Base-by-base conservation (phyloP, 129 eudicot species). In the Centrapalus pauciflorus region DNA sequence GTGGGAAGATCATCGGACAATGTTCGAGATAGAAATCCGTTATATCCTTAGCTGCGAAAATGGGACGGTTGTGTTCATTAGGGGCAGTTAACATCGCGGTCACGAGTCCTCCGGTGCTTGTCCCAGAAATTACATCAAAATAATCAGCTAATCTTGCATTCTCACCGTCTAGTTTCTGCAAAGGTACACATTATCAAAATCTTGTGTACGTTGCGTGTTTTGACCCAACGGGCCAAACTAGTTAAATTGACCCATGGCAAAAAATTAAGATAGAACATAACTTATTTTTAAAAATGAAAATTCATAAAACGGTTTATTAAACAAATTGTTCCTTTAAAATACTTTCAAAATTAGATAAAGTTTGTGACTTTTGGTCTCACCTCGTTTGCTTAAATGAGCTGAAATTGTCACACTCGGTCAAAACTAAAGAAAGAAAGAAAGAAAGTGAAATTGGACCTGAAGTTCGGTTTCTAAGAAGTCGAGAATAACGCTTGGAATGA, bases 121-220 rank as follows among this genome's bases (percentile, higher is more conserved):
- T 86, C 28, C 67, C 79, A 32, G 67, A 56, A 5, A 75, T 29
- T 24, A 56, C 67, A 5, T 75, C 73, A 25, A 64, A 65, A 27
- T 75, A 65, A 75, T 75, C 67, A 5, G 94, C 94, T 17, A 86
- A 64, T 27, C 89, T 76, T 10, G 89, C 89, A 37, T 78, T 80
- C 48, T 83, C 73, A 0, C 94, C 94, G 9, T 86, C 94, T 21
- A 86, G 23, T 64, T 82, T 76, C 88, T 82, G 34, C 38, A 27
- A 33, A 48, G 2, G 16, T 11, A 5, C n/a, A n/a, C n/a, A n/a
- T n/a, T 33, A 4, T n/a, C 33, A 24, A 59, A 43, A 35, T 16
- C 1, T 2, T 55, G 28, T 16, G 32, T 48, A n/a, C n/a, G n/a
- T 9, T 32, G 46, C 21, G 4, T 0, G 5, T 6, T 17, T n/a